Evolutionary conservation across 257 asterid genomes (phyloP), one percentile per base, ranked within the genome.

Genomic region (Salvia rosmarinus): DNA sequence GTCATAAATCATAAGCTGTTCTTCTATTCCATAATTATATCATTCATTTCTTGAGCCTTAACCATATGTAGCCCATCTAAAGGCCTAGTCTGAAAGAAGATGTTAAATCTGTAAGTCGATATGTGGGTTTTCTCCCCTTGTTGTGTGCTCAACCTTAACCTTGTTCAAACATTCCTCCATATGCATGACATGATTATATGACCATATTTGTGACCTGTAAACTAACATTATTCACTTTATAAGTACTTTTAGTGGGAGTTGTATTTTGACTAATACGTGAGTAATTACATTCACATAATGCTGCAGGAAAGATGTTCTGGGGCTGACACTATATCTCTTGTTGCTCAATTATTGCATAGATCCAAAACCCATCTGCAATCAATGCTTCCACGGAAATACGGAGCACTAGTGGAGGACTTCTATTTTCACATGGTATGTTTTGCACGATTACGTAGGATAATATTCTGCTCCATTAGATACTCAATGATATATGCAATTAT

Each of bases 221-320:
- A 4, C 8, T 68, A 59, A 34, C 70, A 35, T 28, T 34, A 9
- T 13, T 64, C 44, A 30, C 12, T 65, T 73, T 72, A 19, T 46
- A 63, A 63, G 28, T 59, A 5, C 75, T 68, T 62, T 68, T 68
- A 72, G 57, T 39, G 16, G 56, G 37, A 20, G 42, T 47, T 64
- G 65, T 59, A 56, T 57, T 51, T 67, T 46, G 63, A 69, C 72
- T 79, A 34, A 64, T 68, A 35, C 78, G 77, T 50, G 44, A 69
- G 73, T 75, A 73, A 76, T 71, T 71, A 28, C 68, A 47, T 75
- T 62, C 66, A 78, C 28, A 52, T 81, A 73, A 51, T 84, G 83
- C 81, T 86, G 94, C 99, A 95, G 99, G 99, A 91, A 86, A 88
- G 99, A 82, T 95, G 99, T 87, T 89, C 96, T 43, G 99, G 88